Conservation (phyloP, 192 early-diverging fungal species). For the Entomortierella chlamydospora region DNA sequence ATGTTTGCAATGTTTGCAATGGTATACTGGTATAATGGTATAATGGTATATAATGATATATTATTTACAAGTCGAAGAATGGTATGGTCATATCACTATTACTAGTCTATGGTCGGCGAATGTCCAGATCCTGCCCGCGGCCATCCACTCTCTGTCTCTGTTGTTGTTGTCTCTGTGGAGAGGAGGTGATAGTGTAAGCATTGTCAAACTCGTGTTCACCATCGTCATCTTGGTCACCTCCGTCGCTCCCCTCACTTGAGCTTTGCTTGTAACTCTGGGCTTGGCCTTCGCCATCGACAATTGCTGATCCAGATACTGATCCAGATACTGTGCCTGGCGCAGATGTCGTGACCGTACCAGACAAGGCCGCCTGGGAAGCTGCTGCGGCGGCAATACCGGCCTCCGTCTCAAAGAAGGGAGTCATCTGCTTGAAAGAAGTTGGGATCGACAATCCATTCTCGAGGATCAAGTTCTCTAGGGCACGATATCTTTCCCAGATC, state of each 20-base stretch:
- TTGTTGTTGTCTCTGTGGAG: neutral
- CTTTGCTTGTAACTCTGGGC: neutral
- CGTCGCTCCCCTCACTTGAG: neutral
- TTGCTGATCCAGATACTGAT: too few species aligned
- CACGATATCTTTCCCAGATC: constrained; percentile 31
- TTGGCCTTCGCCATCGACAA: too few species aligned
- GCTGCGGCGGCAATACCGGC: neutral
- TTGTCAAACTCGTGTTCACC: neutral
- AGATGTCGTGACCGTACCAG: neutral
- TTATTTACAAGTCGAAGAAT: too few species aligned
- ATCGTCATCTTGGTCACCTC: constrained; percentile 22
- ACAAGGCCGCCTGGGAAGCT: neutral
- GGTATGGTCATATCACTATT: too few species aligned
- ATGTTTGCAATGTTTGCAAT: too few species aligned
- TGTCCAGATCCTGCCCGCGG: constrained; percentile 12
- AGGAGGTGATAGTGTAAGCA: neutral
- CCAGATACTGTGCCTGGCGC: neutral
- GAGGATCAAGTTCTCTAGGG: constrained; percentile 13
- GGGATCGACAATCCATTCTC: constrained; percentile 12
- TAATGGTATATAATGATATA: too few species aligned
- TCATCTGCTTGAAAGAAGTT: constrained; percentile 9
- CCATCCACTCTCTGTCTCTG: constrained; percentile 1
- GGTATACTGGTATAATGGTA: too few species aligned
- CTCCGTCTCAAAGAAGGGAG: constrained; percentile 19
- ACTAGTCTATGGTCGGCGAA: constrained; percentile 1